Percentiles rank a stretch among this genome's conserved stretches.
Conservation (phyloP, 495 filamentous ascomycete species). For the Emericellopsis terricola region DNA sequence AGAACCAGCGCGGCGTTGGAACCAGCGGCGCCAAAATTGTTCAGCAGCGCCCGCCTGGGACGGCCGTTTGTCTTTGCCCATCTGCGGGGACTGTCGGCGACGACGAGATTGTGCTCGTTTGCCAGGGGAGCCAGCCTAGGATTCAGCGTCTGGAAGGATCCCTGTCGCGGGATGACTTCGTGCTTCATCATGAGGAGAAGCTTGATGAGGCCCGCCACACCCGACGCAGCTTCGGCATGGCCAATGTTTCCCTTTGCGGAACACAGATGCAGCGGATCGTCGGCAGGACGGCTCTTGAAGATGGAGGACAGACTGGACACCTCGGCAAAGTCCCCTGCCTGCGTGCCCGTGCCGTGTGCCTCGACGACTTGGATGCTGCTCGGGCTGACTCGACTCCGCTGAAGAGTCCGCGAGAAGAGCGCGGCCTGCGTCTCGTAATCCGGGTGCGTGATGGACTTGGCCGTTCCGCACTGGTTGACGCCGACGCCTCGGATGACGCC, state of each 20-base stretch:
- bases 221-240: slow-evolving; percentile 28
- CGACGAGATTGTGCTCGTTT: slow-evolving; percentile 14
- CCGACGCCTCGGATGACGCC: slow-evolving; percentile 31
- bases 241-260: slow-evolving; percentile 31
- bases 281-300: slow-evolving; percentile 13
- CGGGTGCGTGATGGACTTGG: slow-evolving; percentile 19
- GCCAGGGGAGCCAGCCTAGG: slow-evolving; percentile 9
- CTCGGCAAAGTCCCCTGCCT: slow-evolving; percentile 19
- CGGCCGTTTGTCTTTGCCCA: slow-evolving; percentile 21
- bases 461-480: slow-evolving; percentile 25
- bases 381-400: slow-evolving; percentile 5
- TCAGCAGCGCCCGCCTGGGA: slow-evolving; percentile 20
- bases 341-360: slow-evolving; percentile 26
- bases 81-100: slow-evolving; percentile 9
- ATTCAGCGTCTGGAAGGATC: slow-evolving; percentile 19
- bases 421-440: slow-evolving; percentile 10
- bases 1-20: slow-evolving; percentile 7
- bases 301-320: slow-evolving; percentile 9
- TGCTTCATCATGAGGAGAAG: slow-evolving; percentile 27
- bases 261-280: slow-evolving; percentile 7
- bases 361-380: slow-evolving; percentile 11
- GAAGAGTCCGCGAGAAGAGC: slow-evolving; percentile 8
- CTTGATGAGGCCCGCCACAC: slow-evolving; percentile 22
- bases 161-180: slow-evolving; percentile 20
- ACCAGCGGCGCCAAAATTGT: slow-evolving; percentile 11